Conservation (phyloP, 1,284 basidiomycete genomes). For the Quambalaria eucalypti region DNA sequence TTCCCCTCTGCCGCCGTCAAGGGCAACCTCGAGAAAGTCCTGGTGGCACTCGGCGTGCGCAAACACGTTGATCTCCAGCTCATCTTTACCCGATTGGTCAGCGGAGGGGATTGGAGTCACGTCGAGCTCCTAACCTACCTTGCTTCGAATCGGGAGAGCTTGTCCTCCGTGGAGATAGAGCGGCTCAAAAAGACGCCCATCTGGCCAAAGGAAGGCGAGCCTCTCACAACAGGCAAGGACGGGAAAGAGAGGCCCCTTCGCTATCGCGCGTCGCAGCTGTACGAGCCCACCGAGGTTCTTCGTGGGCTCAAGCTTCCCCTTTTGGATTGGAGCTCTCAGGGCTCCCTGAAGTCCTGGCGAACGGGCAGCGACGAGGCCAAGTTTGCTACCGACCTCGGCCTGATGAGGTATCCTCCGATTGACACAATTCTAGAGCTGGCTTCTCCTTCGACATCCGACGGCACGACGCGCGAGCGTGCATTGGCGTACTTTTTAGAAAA, state of each 20-base stretch:
- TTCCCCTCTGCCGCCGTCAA: conserved; percentile 64
- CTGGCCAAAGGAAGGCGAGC: conserved; percentile 60
- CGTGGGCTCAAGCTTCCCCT: conserved; percentile 68
- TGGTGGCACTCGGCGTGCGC: conserved; percentile 72
- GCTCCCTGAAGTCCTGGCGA: conserved; percentile 45
- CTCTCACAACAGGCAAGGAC: conserved; percentile 23
- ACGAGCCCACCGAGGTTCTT: conserved; percentile 71
- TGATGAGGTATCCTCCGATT: conserved; percentile 65
- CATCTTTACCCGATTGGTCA: conserved; percentile 49
- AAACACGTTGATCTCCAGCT: conserved; percentile 65
- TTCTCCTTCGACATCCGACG: conserved; percentile 9
- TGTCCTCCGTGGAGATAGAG: conserved; percentile 62
- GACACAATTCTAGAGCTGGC: conserved; percentile 51
- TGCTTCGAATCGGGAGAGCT: conserved; percentile 67
- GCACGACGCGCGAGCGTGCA: conserved; percentile 19
- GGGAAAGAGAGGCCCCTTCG: conserved; percentile 28
- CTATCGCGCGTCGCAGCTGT: conserved; percentile 49
- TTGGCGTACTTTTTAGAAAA: conserved; percentile 38
- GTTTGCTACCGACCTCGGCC: conserved; percentile 69
- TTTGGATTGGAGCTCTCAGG: conserved; percentile 62
- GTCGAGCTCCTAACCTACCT: conserved; percentile 52
- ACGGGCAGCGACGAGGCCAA: conserved; percentile 56
- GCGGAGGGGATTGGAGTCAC: conserved; percentile 49
- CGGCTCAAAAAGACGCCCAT: conserved; percentile 64
- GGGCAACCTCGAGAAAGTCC: conserved; percentile 65